A percentile compares a stretch with the other conserved stretches of the same genome.
These are phyloP conservation scores for Boletus tomentosulus DNA, from an alignment of 768 basidiomycete genomes.

Conservation along the genomic window DNA sequence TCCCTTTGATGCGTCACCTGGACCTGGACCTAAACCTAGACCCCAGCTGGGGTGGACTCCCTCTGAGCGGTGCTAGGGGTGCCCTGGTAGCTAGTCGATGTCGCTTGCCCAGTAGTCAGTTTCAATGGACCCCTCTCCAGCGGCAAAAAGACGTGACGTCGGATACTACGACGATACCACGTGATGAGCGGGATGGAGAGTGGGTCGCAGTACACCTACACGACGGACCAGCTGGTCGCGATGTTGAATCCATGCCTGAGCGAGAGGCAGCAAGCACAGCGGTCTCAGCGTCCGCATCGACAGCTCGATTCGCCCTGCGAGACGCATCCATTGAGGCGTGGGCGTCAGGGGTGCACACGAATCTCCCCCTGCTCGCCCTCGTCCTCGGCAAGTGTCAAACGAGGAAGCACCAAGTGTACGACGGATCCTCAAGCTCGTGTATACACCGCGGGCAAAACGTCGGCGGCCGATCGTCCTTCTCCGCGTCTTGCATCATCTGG, in stretches of 20 bases:
- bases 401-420: conserved; percentile 14
- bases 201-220: conserved; percentile 1
- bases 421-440: conserved; percentile 46
- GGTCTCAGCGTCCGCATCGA: conserved; percentile 51
- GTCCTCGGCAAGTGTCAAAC: background rate
- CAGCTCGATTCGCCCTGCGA: conserved; percentile 50
- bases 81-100: no score
- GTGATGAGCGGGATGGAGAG: conserved; percentile 3
- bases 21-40: no score
- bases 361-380: conserved; percentile 9
- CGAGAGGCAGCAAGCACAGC: conserved; percentile 42
- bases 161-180: no score
- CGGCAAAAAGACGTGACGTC: no score
- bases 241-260: background rate
- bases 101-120: no score
- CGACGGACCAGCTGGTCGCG: background rate
- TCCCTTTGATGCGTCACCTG: background rate
- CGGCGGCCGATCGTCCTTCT: conserved; percentile 26
- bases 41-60: conserved; percentile 16
- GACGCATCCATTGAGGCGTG: conserved; percentile 37
- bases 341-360: conserved; percentile 17
- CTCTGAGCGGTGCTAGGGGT: no score
- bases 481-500: conserved; percentile 30
- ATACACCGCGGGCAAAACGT: conserved; percentile 43
- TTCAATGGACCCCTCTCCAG: no score